Evolutionary conservation across 2,329 filamentous ascomycete genomes (phyloP).

Genomic region (Teratosphaeria zuluensis): DNA sequence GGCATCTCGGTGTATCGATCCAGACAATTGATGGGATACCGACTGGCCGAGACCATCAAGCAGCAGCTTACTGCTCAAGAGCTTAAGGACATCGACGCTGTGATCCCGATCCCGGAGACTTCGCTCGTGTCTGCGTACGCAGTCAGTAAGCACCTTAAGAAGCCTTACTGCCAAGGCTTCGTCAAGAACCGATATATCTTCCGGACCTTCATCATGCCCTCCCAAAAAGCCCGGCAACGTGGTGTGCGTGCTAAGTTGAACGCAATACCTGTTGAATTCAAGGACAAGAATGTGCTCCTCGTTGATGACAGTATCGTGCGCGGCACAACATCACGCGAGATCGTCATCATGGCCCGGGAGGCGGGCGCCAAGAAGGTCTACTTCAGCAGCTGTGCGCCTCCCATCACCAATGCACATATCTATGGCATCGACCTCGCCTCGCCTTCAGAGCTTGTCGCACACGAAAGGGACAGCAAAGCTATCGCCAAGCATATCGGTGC

Average conservation of each 20-base stretch:
- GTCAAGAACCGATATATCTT: slow-evolving; percentile 87
- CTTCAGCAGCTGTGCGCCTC: slow-evolving; percentile 72
- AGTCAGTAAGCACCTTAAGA: slow-evolving; percentile 64
- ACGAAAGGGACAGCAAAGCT: slow-evolving; percentile 50
- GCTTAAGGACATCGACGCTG: slow-evolving; percentile 68
- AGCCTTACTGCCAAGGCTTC: slow-evolving; percentile 71
- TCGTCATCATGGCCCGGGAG: slow-evolving; percentile 75
- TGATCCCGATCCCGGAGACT: slow-evolving; percentile 78
- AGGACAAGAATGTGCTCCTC: slow-evolving; percentile 66
- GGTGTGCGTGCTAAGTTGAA: slow-evolving; percentile 84
- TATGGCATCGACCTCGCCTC: slow-evolving; percentile 72
- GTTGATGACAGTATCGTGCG: slow-evolving; percentile 88
- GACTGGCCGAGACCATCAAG: slow-evolving; percentile 64
- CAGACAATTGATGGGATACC: slow-evolving; percentile 76
- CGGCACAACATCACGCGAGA: slow-evolving; percentile 71
- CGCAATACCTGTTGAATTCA: slow-evolving; percentile 76
- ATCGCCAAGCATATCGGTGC: slow-evolving; percentile 62
- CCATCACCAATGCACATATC: slow-evolving; percentile 75
- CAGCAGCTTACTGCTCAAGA: slow-evolving; percentile 57
- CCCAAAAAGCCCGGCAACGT: slow-evolving; percentile 70
- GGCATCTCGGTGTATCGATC: slow-evolving; percentile 79
- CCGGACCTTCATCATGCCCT: slow-evolving; percentile 79
- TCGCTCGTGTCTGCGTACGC: slow-evolving; percentile 70
- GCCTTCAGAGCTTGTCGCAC: slow-evolving; percentile 60
- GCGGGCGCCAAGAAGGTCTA: slow-evolving; percentile 73